phyloP scores from a whole-genome alignment of 2,329 filamentous ascomycete genomes.

The Fusarium nisikadoi region DNA sequence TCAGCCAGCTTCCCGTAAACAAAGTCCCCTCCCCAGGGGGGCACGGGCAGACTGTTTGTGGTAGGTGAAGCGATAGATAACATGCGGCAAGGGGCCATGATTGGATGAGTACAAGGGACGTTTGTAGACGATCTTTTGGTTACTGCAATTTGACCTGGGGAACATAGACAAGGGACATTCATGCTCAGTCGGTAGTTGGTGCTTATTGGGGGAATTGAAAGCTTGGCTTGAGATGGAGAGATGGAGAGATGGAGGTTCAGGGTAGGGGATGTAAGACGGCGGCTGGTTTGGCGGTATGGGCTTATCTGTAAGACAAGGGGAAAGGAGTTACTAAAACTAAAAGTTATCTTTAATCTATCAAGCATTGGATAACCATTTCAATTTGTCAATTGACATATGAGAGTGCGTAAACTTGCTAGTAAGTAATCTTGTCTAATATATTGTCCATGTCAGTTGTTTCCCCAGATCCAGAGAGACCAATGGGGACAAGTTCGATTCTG shows the following conservation, averaged over 20 bases:
- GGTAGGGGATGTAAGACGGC: slow-evolving; percentile 5
- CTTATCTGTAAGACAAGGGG: background rate
- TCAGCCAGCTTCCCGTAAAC: slow-evolving; percentile 14
- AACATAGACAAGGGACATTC: background rate
- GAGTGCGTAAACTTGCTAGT: background rate
- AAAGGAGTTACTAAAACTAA: background rate
- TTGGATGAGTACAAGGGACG: slow-evolving; percentile 24
- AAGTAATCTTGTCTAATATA: background rate
- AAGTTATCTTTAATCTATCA: background rate
- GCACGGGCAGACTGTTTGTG: slow-evolving; percentile 16
- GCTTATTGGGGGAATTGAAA: slow-evolving; percentile 6
- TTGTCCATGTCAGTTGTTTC: background rate
- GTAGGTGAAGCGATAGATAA: slow-evolving; percentile 34
- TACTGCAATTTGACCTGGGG: background rate
- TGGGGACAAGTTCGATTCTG: slow-evolving; percentile 34
- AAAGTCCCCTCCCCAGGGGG: slow-evolving; percentile 3
- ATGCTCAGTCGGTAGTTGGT: background rate
- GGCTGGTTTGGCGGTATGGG: background rate
- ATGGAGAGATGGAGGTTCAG: slow-evolving; percentile 8
- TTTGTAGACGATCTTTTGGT: slow-evolving; percentile 21
- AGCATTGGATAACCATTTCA: background rate
- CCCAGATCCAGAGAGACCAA: slow-evolving; percentile 25
- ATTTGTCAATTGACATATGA: background rate
- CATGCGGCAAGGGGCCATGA: slow-evolving; percentile 4
- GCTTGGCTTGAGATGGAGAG: background rate